phyloP scores from a whole-genome alignment of 164 flowering plant species.

The Brasenia schreberi region DNA sequence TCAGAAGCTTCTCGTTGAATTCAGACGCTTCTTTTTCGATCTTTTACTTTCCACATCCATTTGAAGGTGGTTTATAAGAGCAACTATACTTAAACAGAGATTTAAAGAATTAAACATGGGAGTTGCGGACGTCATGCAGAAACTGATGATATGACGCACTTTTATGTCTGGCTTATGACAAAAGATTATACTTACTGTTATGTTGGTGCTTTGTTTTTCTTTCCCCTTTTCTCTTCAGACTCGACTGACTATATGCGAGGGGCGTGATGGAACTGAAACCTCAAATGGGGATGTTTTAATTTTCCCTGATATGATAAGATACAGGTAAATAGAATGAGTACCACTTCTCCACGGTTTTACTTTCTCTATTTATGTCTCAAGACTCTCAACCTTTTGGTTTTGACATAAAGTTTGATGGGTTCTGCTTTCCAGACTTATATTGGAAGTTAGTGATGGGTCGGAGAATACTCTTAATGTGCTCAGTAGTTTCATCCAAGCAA shows the following conservation, averaged over 20 bases:
- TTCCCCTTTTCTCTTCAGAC: slow-evolving; percentile 24
- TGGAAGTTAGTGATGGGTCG: too few species aligned
- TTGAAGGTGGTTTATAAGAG: too few species aligned
- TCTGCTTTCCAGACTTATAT: too few species aligned
- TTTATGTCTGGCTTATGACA: not conserved
- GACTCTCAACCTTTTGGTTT: not conserved
- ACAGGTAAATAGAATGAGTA: slow-evolving; percentile 30
- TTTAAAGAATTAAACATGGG: not conserved
- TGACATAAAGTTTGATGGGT: not conserved
- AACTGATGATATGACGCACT: not conserved
- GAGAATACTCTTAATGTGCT: too few species aligned
- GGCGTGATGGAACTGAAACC: slow-evolving; percentile 31
- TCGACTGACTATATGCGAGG: slow-evolving; percentile 60
- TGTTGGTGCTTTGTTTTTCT: too few species aligned
- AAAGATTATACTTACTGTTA: not conserved
- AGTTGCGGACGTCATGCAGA: not conserved
- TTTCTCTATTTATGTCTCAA: not conserved
- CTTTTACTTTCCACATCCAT: too few species aligned
- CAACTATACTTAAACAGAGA: too few species aligned
- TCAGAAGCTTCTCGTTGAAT: too few species aligned
- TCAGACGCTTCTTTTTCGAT: too few species aligned
- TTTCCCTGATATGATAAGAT: slow-evolving; percentile 83
- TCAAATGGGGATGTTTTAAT: slow-evolving; percentile 68
- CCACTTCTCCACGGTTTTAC: not conserved
- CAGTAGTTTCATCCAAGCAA: too few species aligned